Conservation (phyloP, 305 asterid species). For the Fraxinus floribunda region DNA sequence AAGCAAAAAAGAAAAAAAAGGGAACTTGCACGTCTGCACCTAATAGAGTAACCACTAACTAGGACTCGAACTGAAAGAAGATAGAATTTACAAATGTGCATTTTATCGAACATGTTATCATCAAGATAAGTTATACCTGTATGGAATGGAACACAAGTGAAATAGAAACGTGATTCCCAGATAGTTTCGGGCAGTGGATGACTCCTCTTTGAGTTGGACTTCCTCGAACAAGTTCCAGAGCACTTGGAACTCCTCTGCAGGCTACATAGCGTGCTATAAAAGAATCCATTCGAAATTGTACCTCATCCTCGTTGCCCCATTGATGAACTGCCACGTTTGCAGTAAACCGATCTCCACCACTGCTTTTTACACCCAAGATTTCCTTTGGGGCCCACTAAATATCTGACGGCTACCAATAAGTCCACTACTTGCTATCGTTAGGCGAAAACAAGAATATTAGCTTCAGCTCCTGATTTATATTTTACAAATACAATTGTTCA, state of each 20-base stretch:
- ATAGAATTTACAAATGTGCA: conserved; percentile 6
- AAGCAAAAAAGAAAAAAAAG: not conserved
- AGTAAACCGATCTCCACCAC: not conserved
- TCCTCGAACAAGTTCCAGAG: not conserved
- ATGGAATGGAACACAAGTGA: not conserved
- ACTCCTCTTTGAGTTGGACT: not conserved
- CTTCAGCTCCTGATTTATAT: too few species aligned
- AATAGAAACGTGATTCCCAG: conserved; percentile 1
- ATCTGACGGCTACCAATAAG: not conserved
- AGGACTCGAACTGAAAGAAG: not conserved
- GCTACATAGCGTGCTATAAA: not conserved
- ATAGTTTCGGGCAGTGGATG: not conserved
- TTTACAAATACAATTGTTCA: too few species aligned
- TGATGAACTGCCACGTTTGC: not conserved
- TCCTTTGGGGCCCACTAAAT: not conserved
- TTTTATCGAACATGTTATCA: conserved; percentile 33
- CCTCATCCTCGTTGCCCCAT: not conserved
- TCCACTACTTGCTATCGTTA: not conserved
- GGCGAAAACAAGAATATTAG: too few species aligned
- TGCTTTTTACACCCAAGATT: not conserved
- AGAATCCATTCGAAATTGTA: not conserved
- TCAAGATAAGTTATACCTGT: not conserved
- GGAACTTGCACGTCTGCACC: not conserved
- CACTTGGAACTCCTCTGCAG: not conserved
- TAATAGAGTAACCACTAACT: not conserved